Base-by-base conservation (phyloP, 805 yeast species). In the Candida orba region DNA sequence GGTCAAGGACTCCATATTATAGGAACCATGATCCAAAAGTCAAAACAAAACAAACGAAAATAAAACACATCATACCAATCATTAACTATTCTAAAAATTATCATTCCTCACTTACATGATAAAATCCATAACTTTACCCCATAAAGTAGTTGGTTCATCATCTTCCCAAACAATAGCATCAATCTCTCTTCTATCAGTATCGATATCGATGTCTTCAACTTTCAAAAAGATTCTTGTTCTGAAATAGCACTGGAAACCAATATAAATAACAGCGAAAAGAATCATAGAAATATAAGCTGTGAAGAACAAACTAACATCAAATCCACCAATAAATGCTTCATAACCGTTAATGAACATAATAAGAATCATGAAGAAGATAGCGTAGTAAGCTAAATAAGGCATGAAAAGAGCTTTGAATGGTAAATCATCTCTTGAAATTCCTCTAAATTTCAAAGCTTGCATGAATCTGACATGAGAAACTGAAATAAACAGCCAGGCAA, bases 261-360 rank as follows among this genome's bases (percentile, higher is more conserved):
- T 44, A 79, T 79, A 86, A 8, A 75, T 52, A 10, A 65, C 73
- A 36, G 71, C 66, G 59, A 80, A 81, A 38, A 82, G 62, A 44
- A 84, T 72, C 18, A 83, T 68, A 13, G 91, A 84, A 43, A 86
- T 68, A 57, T 86, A 86, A 20, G 84, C 75, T 20, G 86, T 77
- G 59, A 84, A 76, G 67, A 86, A 86, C 33, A 66, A 63, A 10
- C 75, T 59, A 4, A 75, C 84, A 46, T 65, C 66, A 54, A 82
- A 68, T 12, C 62, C 62, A 10, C 61, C 63, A 43, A 77, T 76
- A 64, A 86, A 86, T 1, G 77, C 75, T 2, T 72, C 62, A 60
- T 73, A 86, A 33, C 95, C 95, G 63, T 87, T 90, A 48, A 86
- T 69, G 48, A 85, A 69, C 24, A 76, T 74, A 56, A 87, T 74